These are phyloP conservation scores for Monilinia fructigena DNA, from an alignment of 2,329 filamentous ascomycete genomes.

Conservation along the genomic window DNA sequence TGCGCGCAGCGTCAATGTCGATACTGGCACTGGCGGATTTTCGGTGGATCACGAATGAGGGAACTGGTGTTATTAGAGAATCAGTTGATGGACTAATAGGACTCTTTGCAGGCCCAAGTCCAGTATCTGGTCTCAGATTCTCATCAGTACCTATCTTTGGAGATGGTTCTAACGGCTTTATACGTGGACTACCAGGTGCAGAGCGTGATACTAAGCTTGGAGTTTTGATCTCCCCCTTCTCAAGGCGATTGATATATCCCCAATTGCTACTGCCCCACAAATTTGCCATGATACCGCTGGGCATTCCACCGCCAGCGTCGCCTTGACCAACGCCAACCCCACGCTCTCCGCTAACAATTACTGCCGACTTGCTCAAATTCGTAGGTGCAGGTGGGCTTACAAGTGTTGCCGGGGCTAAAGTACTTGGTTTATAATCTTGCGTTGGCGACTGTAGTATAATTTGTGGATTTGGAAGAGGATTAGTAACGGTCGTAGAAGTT, in stretches of 20 bases:
- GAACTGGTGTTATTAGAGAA: constrained; percentile 23
- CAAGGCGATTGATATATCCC: constrained; percentile 64
- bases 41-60: constrained; percentile 29
- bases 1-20: constrained; percentile 43
- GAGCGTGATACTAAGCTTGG: constrained; percentile 29
- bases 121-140: constrained; percentile 35
- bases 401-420: constrained; percentile 76
- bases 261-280: constrained; percentile 89
- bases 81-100: constrained; percentile 34
- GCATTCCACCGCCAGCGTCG: constrained; percentile 67
- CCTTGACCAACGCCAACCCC: constrained; percentile 61
- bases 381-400: constrained; percentile 82
- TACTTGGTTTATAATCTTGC: constrained; percentile 53
- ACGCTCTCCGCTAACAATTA: constrained; percentile 76
- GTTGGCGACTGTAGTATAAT: constrained; percentile 42
- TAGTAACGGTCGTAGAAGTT: constrained; percentile 38
- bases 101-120: constrained; percentile 25
- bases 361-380: constrained; percentile 80
- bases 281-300: constrained; percentile 85
- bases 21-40: constrained; percentile 35
- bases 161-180: constrained; percentile 35
- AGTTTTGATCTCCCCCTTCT: constrained; percentile 50
- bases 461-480: constrained; percentile 39
- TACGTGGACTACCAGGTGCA: constrained; percentile 32
- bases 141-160: constrained; percentile 34